These are phyloP conservation scores for Entomortierella lignicola DNA, from an alignment of 192 early-diverging fungal genomes.

Conservation along the genomic window DNA sequence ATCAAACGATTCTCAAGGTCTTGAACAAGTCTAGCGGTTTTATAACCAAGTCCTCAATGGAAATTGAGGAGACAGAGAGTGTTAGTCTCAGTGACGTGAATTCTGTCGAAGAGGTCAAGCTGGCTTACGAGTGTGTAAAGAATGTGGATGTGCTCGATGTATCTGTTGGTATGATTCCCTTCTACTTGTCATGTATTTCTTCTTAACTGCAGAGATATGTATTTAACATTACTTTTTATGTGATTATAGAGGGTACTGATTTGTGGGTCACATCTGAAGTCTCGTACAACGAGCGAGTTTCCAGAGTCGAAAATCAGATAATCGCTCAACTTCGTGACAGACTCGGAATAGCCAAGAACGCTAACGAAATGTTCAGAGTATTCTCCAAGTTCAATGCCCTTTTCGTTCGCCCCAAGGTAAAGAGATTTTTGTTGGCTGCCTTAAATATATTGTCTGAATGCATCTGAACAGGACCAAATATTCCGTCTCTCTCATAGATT, in stretches of 20 bases:
- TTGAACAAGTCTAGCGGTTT: conserved; percentile 74
- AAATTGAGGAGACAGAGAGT: conserved; percentile 63
- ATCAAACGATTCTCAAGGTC: conserved; percentile 94
- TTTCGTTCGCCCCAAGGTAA: conserved; percentile 94
- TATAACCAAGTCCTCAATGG: conserved; percentile 35
- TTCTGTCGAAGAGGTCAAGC: conserved; percentile 88
- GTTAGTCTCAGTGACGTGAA: conserved; percentile 72
- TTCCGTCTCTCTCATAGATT: conserved; percentile 65
- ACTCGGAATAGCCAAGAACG: conserved; percentile 94
- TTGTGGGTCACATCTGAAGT: conserved; percentile 92
- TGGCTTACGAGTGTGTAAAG: conserved; percentile 93
- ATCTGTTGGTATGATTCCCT: conserved; percentile 66
- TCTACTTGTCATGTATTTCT: not conserved
- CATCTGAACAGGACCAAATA: not conserved
- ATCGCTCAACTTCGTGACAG: conserved; percentile 90
- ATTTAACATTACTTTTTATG: not conserved
- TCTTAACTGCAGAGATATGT: not conserved
- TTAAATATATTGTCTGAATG: not conserved
- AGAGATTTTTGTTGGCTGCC: too few species aligned
- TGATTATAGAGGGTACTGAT: conserved; percentile 88
- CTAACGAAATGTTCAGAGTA: conserved; percentile 99
- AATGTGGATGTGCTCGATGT: conserved; percentile 96
- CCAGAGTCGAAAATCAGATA: conserved; percentile 97
- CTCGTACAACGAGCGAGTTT: conserved; percentile 94
- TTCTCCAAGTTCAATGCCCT: conserved; percentile 99